Base-by-base conservation (phyloP, 768 basidiomycete genomes). In the Lanmaoa rubissima region DNA sequence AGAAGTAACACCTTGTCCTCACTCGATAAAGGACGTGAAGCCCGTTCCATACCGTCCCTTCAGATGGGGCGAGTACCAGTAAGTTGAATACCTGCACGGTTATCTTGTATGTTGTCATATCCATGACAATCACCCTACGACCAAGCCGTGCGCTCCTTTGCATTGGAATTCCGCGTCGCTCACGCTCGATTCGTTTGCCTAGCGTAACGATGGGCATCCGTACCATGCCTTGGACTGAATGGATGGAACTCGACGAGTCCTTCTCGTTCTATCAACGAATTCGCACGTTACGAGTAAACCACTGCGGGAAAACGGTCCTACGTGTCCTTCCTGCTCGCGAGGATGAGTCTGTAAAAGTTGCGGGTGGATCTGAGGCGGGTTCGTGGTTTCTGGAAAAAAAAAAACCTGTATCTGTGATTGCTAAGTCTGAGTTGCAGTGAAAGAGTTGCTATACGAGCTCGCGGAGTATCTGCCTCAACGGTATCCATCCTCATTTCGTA, bases 121-220 rank as follows among this genome's bases (percentile, higher is more conserved):
- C 28, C 28, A 13, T 32, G 28, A 36, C 32, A 26, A 59, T 7
- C 21, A 32, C n/a, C 2, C 13, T 35, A 31, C 40, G 14, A 39
- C 35, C 9, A 32, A 19, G 14, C 13, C 17, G 13, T 38, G 45
- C 6, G 8, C 34, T 6, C 21, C 5, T 32, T 49, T 48, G 0
- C 5, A 24, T 38, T 32, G 46, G 28, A 19, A 12, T 32, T 34
- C 11, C 10, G 2, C 21, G 5, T 63, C 4, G n/a, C 55, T 64
- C 17, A 61, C 17, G 4, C 21, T 51, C 26, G 5, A 14, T 46
- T 17, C 2, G 6, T 35, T 45, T 40, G 13, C 17, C 8, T 48
- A 88, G 86, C 59, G 79, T 88, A 21, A 89, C 86, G 32, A 89
- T 89, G 87, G 87, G 85, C 58, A 82, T 88, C 61, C 79, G 84